A percentile compares a stretch with the other conserved stretches of the same genome.
These are phyloP conservation scores for Geotrichum histeridarum DNA, from an alignment of 1,139 yeast species.

Conservation along the genomic window DNA sequence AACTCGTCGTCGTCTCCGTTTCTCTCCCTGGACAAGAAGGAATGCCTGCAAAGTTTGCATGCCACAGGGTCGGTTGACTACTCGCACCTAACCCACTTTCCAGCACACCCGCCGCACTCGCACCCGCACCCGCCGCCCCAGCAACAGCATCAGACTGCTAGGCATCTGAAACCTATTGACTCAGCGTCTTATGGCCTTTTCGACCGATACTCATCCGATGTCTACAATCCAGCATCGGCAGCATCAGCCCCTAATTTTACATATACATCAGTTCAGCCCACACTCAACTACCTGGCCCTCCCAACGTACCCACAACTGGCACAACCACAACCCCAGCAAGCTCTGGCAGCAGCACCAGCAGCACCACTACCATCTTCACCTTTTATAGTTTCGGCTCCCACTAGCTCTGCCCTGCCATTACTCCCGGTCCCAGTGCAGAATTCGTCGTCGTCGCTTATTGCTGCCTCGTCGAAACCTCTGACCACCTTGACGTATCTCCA, in stretches of 20 bases:
- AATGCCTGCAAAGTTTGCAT: background rate
- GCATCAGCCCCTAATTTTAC: background rate
- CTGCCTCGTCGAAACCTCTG: background rate
- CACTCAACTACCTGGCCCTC: background rate
- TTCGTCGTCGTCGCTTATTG: background rate
- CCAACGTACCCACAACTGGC: background rate
- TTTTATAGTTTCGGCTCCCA: background rate
- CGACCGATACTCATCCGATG: background rate
- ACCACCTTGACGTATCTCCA: background rate
- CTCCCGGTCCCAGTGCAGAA: background rate
- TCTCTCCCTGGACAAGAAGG: background rate
- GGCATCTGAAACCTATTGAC: background rate
- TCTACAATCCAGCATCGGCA: background rate
- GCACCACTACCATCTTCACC: background rate
- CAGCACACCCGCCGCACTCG: background rate
- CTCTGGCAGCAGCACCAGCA: background rate
- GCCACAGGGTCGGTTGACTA: background rate
- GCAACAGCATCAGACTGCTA: background rate
- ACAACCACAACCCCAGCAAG: background rate
- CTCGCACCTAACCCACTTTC: background rate
- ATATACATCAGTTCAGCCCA: background rate
- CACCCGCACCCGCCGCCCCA: background rate
- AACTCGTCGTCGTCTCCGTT: constrained; percentile 4
- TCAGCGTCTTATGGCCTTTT: background rate
- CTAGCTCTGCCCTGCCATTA: background rate